Conservation (phyloP, 257 asterid genomes). For the Solanum sitiens region DNA sequence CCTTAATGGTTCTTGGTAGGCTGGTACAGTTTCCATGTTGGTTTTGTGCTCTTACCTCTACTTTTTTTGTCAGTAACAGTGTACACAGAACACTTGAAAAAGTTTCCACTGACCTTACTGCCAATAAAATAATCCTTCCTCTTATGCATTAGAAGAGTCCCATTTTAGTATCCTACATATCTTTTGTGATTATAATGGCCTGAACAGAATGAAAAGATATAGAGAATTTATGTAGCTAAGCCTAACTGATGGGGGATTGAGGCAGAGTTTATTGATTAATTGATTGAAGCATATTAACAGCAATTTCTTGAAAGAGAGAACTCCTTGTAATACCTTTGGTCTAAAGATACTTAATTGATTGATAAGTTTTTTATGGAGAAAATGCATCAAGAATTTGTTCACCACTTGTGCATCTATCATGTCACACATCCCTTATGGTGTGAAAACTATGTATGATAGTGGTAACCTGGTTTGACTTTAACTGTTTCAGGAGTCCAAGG, state of each 20-base stretch:
- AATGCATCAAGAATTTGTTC: background rate
- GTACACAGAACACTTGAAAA: background rate
- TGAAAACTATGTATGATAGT: background rate
- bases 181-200: background rate
- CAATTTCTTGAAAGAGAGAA: background rate
- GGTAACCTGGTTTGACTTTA: background rate
- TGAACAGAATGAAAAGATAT: background rate
- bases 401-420: background rate
- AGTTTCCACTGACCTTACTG: background rate
- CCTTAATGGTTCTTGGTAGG: background rate
- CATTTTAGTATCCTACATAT: background rate
- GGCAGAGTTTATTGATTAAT: background rate
- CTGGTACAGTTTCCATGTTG: background rate
- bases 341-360: background rate
- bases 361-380: background rate
- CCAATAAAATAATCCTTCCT: background rate
- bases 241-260: background rate
- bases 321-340: background rate
- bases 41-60: background rate
- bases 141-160: background rate
- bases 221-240: background rate
- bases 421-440: background rate
- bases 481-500: constrained; percentile 66
- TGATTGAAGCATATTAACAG: background rate
- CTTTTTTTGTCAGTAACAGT: background rate